These are phyloP conservation scores for Hibiscus tridactylites DNA, from an alignment of 345 rosid species.

Conservation along the genomic window DNA sequence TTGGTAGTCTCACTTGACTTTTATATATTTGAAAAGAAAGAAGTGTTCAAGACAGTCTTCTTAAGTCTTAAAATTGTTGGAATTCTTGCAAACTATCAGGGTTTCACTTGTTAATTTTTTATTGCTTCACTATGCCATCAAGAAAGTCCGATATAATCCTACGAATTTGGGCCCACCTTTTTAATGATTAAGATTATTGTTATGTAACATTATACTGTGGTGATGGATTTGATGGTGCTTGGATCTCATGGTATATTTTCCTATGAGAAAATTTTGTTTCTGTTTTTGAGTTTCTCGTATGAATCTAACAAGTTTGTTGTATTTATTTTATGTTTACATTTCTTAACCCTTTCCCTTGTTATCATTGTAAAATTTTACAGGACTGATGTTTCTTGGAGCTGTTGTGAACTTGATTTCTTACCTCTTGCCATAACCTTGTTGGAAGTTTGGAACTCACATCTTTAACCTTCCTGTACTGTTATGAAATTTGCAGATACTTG, in stretches of 20 bases:
- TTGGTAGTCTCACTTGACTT: slow-evolving; percentile 10
- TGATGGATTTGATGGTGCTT: slow-evolving; percentile 7
- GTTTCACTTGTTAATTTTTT: background rate
- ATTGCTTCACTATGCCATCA: background rate
- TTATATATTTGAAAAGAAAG: slow-evolving; percentile 15
- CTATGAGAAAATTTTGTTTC: background rate
- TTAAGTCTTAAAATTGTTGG: background rate
- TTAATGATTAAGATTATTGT: background rate
- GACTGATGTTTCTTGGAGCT: slow-evolving; percentile 93
- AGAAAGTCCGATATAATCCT: background rate
- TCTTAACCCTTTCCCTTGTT: slow-evolving; percentile 46
- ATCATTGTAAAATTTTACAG: slow-evolving; percentile 53
- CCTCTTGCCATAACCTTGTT: slow-evolving; percentile 90
- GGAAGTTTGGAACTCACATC: slow-evolving; percentile 99
- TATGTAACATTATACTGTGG: slow-evolving; percentile 2
- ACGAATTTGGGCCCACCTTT: background rate
- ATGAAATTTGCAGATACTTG: slow-evolving; percentile 92
- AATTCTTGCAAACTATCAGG: background rate
- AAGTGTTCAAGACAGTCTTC: slow-evolving; percentile 7
- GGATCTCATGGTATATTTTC: slow-evolving; percentile 4
- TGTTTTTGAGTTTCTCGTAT: background rate
- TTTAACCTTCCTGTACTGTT: slow-evolving; percentile 98
- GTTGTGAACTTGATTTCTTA: slow-evolving; percentile 85
- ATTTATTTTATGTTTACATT: slow-evolving; percentile 15
- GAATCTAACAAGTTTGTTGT: slow-evolving; percentile 11